phyloP scores from a whole-genome alignment of 352 stramenopile species.

The Elongisporangium prolatum region DNA sequence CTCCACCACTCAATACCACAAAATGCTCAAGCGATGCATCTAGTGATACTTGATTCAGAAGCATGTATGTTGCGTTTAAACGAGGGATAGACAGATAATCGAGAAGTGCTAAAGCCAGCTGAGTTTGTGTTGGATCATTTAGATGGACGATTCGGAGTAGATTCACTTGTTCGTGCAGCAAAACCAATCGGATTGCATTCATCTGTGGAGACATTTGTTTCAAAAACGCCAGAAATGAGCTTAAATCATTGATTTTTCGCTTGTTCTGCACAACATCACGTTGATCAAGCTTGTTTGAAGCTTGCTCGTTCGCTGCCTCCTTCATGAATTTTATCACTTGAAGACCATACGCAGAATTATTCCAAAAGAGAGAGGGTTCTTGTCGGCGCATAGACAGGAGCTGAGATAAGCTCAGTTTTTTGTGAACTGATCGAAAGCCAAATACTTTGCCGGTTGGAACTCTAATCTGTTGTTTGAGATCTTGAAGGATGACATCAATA shows the following conservation, averaged over 20 bases:
- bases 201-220: conserved; percentile 16
- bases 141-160: conserved; percentile 13
- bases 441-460: conserved; percentile 11
- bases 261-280: not conserved
- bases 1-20: conserved; percentile 11
- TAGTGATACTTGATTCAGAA: not conserved
- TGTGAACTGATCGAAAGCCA: conserved; percentile 27
- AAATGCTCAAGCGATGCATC: not conserved
- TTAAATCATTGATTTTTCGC: not conserved
- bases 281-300: not conserved
- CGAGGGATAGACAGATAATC: conserved; percentile 19
- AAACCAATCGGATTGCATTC: conserved; percentile 10
- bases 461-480: conserved; percentile 11
- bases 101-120: conserved; percentile 14
- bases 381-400: conserved; percentile 18
- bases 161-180: conserved; percentile 19
- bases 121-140: conserved; percentile 3
- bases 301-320: not conserved
- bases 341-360: conserved; percentile 24
- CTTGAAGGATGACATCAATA: conserved; percentile 38
- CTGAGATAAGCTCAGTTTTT: conserved; percentile 27
- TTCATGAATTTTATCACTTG: conserved; percentile 25
- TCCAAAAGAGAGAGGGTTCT: conserved; percentile 20
- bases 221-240: conserved; percentile 18
- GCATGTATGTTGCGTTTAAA: not conserved